Base-by-base conservation (phyloP, 2,329 filamentous ascomycete species). In the Stagonosporopsis vannaccii region DNA sequence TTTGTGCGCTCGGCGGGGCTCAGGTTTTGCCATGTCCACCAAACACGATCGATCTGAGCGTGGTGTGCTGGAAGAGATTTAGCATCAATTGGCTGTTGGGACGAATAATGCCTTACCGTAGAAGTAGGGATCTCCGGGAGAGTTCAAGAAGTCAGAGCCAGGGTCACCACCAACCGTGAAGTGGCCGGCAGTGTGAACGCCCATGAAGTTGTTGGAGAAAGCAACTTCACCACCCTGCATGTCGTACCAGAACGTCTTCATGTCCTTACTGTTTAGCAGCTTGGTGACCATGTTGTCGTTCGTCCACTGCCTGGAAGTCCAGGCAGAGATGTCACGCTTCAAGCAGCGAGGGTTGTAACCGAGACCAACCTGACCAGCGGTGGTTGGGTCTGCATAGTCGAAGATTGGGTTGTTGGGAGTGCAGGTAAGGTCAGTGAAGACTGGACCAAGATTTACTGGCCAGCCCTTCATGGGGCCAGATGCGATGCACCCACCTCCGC, bases 401-500 rank as follows among this genome's bases (percentile, higher is more conserved):
- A 63, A 56, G 46, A 70, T 67, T 2, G 67, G 67, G 54, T 71
- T 71, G 5, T 52, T 37, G 30, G 68, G 62, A 15, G 58, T 61
- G 49, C 68, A 71, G 25, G 54, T 55, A 4, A 74, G 67, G 17
- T 70, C 75, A n/a, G 76, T 71, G 5, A 71, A 69, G 41, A 84
- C 76, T 0, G 84, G 84, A 0, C 83, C 83, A 0, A 81, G 72
- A 43, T 78, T 78, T 22, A 80, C 75, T 5, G 63, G 49, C 66
- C 68, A 73, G 54, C 83, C 75, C 59, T 75, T 78, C 71, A 85
- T 84, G 0, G 82, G 83, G 0, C 83, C 83, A 1, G 73, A 77
- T 9, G 68, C 72, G 6, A 86, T 76, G 62, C 83, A 86, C 2
- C 84, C 84, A 37, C 84, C 84, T 20, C 84, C 84, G 0, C 76